Evolutionary conservation across 352 stramenopile genomes (phyloP).

Genomic region (Globisporangium abappressorium): DNA sequence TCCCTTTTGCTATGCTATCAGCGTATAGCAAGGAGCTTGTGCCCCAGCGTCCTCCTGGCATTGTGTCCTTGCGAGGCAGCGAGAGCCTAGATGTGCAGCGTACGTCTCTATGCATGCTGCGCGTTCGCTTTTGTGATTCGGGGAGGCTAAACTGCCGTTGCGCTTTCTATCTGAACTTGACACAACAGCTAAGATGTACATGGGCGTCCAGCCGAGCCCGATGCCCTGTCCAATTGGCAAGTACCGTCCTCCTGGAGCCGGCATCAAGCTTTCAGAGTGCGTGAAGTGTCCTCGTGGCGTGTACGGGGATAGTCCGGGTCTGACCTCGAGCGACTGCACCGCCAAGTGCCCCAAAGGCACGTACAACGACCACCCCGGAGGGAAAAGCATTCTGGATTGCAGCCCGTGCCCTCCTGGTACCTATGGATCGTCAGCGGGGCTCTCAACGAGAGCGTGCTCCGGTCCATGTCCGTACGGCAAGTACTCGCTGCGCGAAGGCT

Average conservation of each 20-base stretch:
- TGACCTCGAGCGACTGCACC: slow-evolving; percentile 61
- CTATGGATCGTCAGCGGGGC: slow-evolving; percentile 47
- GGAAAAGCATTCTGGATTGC: slow-evolving; percentile 58
- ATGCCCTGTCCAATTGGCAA: slow-evolving; percentile 57
- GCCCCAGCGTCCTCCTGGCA: slow-evolving; percentile 1
- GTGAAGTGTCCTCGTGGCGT: slow-evolving; percentile 69
- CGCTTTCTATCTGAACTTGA: not conserved
- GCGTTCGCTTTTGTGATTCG: not conserved
- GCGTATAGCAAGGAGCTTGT: slow-evolving; percentile 7
- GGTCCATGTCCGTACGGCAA: slow-evolving; percentile 64
- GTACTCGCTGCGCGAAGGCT: slow-evolving; percentile 56
- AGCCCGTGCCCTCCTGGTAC: slow-evolving; percentile 63
- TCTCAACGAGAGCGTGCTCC: slow-evolving; percentile 56
- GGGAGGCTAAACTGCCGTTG: too few relatives aligned
- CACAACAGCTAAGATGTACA: slow-evolving; percentile 41
- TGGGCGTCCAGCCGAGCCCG: slow-evolving; percentile 47
- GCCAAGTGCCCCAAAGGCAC: slow-evolving; percentile 71
- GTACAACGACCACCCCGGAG: slow-evolving; percentile 60
- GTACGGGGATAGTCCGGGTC: slow-evolving; percentile 61
- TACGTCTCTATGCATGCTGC: not conserved
- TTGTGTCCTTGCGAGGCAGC: slow-evolving; percentile 6
- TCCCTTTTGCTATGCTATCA: not conserved
- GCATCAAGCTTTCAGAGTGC: slow-evolving; percentile 54
- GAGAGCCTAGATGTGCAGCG: slow-evolving; percentile 2
- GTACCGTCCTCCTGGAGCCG: slow-evolving; percentile 48